These are phyloP conservation scores for Flaveria trinervia DNA, from an alignment of 129 eudicot genomes.

Conservation along the genomic window DNA sequence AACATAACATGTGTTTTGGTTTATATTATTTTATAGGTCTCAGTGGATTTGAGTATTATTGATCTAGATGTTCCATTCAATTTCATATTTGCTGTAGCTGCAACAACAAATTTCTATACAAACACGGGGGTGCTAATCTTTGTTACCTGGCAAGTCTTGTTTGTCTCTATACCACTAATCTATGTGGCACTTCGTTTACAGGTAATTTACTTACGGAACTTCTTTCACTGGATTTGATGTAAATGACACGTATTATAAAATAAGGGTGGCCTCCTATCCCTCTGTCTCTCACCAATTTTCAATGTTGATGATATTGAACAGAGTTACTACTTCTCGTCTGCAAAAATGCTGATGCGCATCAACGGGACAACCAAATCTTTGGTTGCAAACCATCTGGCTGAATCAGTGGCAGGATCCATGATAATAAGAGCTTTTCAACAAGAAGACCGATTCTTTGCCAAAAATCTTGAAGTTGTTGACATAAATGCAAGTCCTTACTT, in stretches of 20 bases:
- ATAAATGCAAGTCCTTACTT: constrained; percentile 79
- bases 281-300: not conserved
- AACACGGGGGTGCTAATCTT: constrained; percentile 67
- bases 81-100: constrained; percentile 55
- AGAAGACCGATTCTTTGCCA: constrained; percentile 73
- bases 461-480: constrained; percentile 69
- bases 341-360: constrained; percentile 83
- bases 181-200: constrained; percentile 70
- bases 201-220: constrained; percentile 42
- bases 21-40: constrained; percentile 49
- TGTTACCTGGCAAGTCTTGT: constrained; percentile 89
- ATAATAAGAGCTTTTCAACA: constrained; percentile 88
- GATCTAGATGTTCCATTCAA: constrained; percentile 86
- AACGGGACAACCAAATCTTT: constrained; percentile 87
- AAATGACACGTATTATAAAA: not conserved
- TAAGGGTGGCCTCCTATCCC: not conserved
- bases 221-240: not conserved
- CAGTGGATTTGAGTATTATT: constrained; percentile 87
- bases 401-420: constrained; percentile 78
- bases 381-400: constrained; percentile 90
- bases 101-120: constrained; percentile 54
- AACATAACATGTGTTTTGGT: not conserved
- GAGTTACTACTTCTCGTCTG: constrained; percentile 78
- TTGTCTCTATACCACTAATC: constrained; percentile 73
- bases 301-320: constrained; percentile 36